Evolutionary conservation across 441 rosid species (phyloP).

Genomic region (Arabidopsis lyrata): DNA sequence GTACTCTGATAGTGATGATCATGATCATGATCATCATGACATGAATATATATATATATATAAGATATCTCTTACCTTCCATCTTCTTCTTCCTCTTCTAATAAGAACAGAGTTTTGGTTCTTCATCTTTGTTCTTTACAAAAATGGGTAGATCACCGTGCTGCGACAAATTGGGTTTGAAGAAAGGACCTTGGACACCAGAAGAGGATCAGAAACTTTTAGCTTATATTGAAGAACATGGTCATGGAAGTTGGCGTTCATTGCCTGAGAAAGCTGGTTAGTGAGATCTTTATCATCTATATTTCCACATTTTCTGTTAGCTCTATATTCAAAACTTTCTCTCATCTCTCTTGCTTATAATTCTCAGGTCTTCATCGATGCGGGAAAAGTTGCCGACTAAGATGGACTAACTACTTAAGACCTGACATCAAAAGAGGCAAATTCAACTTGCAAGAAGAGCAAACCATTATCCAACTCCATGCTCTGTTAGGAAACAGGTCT

Average conservation of each 20-base stretch:
- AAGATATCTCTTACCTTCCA: not conserved
- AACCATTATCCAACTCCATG: slow-evolving; percentile 98
- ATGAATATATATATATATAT: not conserved
- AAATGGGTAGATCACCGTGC: slow-evolving; percentile 94
- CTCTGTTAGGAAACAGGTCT: slow-evolving; percentile 98
- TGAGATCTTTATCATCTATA: not conserved
- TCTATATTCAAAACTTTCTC: not conserved
- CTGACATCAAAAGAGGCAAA: slow-evolving; percentile 97
- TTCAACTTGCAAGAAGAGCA: slow-evolving; percentile 96
- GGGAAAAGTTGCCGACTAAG: slow-evolving; percentile 98
- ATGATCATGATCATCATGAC: not conserved
- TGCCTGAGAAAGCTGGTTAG: slow-evolving; percentile 92
- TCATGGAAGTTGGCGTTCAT: slow-evolving; percentile 97
- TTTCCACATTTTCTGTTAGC: not conserved
- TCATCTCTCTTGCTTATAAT: not conserved
- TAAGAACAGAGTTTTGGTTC: slow-evolving; percentile 19
- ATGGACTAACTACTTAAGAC: slow-evolving; percentile 98
- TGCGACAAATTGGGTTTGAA: slow-evolving; percentile 93
- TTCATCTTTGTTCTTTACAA: too few species aligned
- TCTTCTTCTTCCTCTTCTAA: not conserved
- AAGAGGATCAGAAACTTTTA: slow-evolving; percentile 95
- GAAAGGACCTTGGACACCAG: slow-evolving; percentile 99
- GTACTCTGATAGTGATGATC: slow-evolving; percentile 23
- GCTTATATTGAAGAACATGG: slow-evolving; percentile 96
- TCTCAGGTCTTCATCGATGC: slow-evolving; percentile 90